Evolutionary conservation across 73 alveolate species (phyloP).

Genomic region (Paramecium octaurelia): DNA sequence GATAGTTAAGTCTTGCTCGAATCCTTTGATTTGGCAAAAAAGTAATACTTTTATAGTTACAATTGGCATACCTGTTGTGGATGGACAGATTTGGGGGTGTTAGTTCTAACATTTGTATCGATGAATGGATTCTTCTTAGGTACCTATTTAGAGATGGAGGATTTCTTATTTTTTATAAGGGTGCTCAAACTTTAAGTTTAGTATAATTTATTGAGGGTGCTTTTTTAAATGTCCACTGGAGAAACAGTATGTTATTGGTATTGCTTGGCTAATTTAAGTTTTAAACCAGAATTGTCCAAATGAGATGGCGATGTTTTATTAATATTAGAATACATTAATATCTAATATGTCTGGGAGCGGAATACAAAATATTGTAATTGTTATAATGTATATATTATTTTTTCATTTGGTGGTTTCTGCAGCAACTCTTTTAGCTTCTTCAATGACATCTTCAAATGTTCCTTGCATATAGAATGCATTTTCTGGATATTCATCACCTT

Average conservation of each 20-base stretch:
- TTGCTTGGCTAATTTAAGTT: background rate
- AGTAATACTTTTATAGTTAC: background rate
- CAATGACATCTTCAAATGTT: conserved; percentile 83
- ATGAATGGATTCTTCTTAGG: background rate
- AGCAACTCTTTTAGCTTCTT: conserved; percentile 80
- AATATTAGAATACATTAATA: background rate
- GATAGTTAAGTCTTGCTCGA: background rate
- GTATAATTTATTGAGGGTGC: background rate
- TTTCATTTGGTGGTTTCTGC: conserved; percentile 68
- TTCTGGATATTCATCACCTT: conserved; percentile 92
- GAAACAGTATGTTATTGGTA: background rate
- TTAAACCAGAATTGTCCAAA: background rate
- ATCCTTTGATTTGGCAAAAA: background rate
- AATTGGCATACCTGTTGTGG: background rate
- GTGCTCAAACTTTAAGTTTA: background rate
- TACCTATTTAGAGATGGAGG: background rate
- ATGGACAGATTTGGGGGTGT: background rate
- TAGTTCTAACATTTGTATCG: background rate
- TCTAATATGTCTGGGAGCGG: background rate
- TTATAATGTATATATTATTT: background rate
- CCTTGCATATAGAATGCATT: conserved; percentile 97
- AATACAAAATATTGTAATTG: background rate
- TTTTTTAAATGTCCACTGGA: background rate
- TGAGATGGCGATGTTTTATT: background rate
- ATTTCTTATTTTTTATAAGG: background rate